Conservation (phyloP, 768 basidiomycete species). For the Suillus decipiens region DNA sequence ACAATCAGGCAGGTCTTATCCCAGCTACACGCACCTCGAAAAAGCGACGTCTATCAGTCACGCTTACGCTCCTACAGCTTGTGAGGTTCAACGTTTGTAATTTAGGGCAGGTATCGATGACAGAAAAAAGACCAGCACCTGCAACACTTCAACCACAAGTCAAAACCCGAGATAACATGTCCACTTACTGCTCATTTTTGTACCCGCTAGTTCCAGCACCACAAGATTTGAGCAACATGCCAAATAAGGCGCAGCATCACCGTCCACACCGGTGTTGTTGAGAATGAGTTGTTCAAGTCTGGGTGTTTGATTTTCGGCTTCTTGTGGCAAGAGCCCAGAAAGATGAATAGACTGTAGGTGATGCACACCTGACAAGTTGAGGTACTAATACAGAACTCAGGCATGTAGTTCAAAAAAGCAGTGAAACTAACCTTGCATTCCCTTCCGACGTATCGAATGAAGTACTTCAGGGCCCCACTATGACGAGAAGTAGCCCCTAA, state of each 20-base stretch:
- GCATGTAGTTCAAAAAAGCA: background rate
- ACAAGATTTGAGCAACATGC: constrained; percentile 50
- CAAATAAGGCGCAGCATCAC: constrained; percentile 54
- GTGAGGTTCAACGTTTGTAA: constrained; percentile 63
- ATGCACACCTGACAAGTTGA: constrained; percentile 60
- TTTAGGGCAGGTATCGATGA: constrained; percentile 57
- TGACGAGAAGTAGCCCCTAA: constrained; percentile 43
- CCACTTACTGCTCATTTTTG: constrained; percentile 58
- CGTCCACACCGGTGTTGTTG: constrained; percentile 64
- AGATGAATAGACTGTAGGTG: constrained; percentile 53
- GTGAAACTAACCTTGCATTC: constrained; percentile 52
- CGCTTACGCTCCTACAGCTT: constrained; percentile 62
- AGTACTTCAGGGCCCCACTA: constrained; percentile 41
- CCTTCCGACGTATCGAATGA: constrained; percentile 56
- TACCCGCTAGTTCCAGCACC: constrained; percentile 54
- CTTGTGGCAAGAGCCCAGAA: constrained; percentile 42
- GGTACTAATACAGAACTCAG: constrained; percentile 38
- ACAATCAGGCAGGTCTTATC: background rate
- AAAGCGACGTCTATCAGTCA: constrained; percentile 61
- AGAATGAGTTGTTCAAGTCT: constrained; percentile 51
- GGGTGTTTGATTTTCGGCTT: constrained; percentile 27
- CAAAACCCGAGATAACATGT: background rate
- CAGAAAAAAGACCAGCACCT: constrained; percentile 56
- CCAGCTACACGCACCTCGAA: constrained; percentile 51
- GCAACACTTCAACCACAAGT: constrained; percentile 1